phyloP scores from a whole-genome alignment of 2,329 filamentous ascomycete species.

The Aspergillus sp. region DNA sequence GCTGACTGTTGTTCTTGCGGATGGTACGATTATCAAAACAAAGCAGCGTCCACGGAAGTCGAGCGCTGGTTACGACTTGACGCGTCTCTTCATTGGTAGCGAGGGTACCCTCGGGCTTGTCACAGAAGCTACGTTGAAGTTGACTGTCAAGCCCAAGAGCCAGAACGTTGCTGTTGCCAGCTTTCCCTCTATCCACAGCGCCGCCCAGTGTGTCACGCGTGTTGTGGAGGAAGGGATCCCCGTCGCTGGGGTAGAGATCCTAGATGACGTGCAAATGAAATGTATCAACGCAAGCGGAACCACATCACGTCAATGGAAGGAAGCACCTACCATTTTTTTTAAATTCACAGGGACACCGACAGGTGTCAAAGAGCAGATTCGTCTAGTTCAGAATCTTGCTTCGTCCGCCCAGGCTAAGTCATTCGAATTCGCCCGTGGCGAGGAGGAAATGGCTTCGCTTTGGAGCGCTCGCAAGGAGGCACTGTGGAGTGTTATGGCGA shows the following conservation, averaged over 20 bases:
- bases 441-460: constrained; percentile 66
- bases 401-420: constrained; percentile 54
- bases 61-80: constrained; percentile 88
- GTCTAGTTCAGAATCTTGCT: constrained; percentile 59
- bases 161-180: constrained; percentile 77
- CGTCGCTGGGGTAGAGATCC: constrained; percentile 86
- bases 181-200: constrained; percentile 64
- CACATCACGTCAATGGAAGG: constrained; percentile 60
- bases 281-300: constrained; percentile 59
- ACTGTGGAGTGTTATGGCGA: constrained; percentile 70
- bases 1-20: constrained; percentile 83
- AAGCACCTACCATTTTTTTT: constrained; percentile 71
- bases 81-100: constrained; percentile 82
- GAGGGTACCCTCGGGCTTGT: constrained; percentile 90
- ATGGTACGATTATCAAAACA: constrained; percentile 88
- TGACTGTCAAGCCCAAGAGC: constrained; percentile 76
- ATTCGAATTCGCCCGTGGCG: constrained; percentile 67
- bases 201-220: constrained; percentile 74
- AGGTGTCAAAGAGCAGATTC: constrained; percentile 64
- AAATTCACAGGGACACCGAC: constrained; percentile 69
- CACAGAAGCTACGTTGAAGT: constrained; percentile 85
- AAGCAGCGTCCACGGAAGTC: constrained; percentile 84
- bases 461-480: constrained; percentile 77
- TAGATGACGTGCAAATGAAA: constrained; percentile 88
- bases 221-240: constrained; percentile 80